A percentile compares a stretch with the other conserved stretches of the same genome.
phyloP scores from a whole-genome alignment of 2,329 filamentous ascomycete species.

The Sporothrix curviconia region DNA sequence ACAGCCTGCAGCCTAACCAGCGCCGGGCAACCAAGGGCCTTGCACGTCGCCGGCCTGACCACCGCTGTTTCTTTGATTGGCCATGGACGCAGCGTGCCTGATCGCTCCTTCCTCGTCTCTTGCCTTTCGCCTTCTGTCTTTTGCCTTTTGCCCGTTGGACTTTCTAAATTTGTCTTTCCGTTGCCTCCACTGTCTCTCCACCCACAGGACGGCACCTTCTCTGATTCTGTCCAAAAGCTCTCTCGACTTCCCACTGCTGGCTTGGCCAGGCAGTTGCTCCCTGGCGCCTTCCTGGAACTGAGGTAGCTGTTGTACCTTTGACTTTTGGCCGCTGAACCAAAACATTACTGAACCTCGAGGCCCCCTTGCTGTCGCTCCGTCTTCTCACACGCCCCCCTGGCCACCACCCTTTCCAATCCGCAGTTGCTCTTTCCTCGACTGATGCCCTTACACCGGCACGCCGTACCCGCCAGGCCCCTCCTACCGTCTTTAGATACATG shows the following conservation, averaged over 20 bases:
- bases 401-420: not conserved
- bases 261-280: not conserved
- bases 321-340: too few species aligned
- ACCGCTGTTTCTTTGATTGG: too few species aligned
- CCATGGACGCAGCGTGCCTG: too few species aligned
- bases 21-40: too few species aligned
- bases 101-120: too few species aligned
- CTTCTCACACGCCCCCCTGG: not conserved
- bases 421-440: slow-evolving; percentile 11
- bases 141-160: not conserved
- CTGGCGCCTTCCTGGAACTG: not conserved
- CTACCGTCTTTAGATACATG: not conserved
- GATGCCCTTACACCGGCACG: not conserved
- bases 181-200: slow-evolving; percentile 7
- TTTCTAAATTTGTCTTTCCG: slow-evolving; percentile 6
- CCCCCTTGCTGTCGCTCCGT: not conserved
- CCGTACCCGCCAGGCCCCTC: slow-evolving; percentile 3
- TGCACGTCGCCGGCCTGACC: too few species aligned
- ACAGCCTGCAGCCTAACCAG: too few species aligned
- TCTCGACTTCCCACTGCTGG: not conserved
- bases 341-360: not conserved
- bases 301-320: too few species aligned
- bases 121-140: too few species aligned
- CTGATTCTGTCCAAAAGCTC: not conserved
- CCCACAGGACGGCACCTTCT: not conserved